These are phyloP conservation scores for Candida verbasci DNA, from an alignment of 805 yeast species.

Conservation along the genomic window DNA sequence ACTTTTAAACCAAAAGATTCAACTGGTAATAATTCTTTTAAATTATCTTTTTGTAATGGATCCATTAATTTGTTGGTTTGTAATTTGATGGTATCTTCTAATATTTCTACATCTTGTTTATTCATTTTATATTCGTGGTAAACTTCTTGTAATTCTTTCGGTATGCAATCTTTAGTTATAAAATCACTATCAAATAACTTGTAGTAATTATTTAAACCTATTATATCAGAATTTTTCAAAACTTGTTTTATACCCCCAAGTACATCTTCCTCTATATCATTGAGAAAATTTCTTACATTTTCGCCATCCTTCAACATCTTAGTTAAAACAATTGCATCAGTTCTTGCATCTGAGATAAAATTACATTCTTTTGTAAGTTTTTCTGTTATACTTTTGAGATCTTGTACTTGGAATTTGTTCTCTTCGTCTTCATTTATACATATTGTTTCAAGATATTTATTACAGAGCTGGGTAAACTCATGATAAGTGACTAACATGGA, in stretches of 20 bases:
- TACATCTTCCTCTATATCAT: conserved; percentile 7
- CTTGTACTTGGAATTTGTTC: conserved; percentile 18
- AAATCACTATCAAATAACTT: conserved; percentile 22
- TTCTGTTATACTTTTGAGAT: conserved; percentile 41
- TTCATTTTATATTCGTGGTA: conserved; percentile 17
- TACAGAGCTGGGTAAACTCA: conserved; percentile 61
- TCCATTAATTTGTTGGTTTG: conserved; percentile 31
- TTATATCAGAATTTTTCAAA: conserved; percentile 47
- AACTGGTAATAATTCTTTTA: conserved; percentile 55
- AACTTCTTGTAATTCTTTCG: conserved; percentile 27
- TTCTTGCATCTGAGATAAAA: conserved; percentile 46
- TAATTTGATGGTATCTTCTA: conserved; percentile 11
- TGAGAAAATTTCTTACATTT: conserved; percentile 12
- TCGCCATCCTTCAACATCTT: conserved; percentile 21
- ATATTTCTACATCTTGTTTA: conserved; percentile 13
- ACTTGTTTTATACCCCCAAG: conserved; percentile 19
- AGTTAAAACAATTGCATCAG: conserved; percentile 56
- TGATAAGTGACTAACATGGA: conserved; percentile 37
- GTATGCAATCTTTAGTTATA: conserved; percentile 27
- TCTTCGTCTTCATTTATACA: conserved; percentile 31
- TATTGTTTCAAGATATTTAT: conserved; percentile 51
- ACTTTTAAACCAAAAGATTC: conserved; percentile 74
- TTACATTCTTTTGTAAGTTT: conserved; percentile 20
- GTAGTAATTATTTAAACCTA: conserved; percentile 46
- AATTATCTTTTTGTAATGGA: conserved; percentile 15